Conservation (phyloP, 805 yeast species). For the Candida montana region DNA sequence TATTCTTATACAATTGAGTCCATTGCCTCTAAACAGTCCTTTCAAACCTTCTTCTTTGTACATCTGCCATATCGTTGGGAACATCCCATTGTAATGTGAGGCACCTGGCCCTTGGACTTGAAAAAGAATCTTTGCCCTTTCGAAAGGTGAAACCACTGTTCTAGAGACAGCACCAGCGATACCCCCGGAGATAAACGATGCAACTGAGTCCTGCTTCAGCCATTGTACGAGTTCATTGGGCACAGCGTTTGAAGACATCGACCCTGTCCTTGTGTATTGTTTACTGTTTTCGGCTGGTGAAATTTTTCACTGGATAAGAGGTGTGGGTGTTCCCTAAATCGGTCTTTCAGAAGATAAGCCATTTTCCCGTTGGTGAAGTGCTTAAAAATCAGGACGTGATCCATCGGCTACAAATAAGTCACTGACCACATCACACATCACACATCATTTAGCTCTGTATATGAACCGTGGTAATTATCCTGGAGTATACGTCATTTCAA, state of each 20-base stretch:
- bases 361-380: no score
- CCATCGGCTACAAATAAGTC: no score
- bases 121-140: conserved; percentile 84
- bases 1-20: conserved; percentile 82
- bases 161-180: conserved; percentile 77
- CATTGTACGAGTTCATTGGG: conserved; percentile 11
- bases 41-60: conserved; percentile 88
- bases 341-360: no score
- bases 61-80: conserved; percentile 69
- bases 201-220: conserved; percentile 44
- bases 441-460: no score
- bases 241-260: neutral
- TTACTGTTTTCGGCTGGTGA: no score
- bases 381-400: no score
- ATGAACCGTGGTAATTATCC: no score
- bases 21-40: conserved; percentile 88
- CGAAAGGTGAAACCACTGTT: conserved; percentile 92
- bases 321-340: neutral
- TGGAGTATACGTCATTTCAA: neutral
- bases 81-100: conserved; percentile 56
- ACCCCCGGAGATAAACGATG: conserved; percentile 71
- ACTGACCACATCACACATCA: no score
- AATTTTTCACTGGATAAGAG: neutral
- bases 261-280: no score
- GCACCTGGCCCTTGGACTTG: conserved; percentile 71